These are phyloP conservation scores for Lojkania enalia DNA, from an alignment of 2,329 filamentous ascomycete species.

Conservation along the genomic window DNA sequence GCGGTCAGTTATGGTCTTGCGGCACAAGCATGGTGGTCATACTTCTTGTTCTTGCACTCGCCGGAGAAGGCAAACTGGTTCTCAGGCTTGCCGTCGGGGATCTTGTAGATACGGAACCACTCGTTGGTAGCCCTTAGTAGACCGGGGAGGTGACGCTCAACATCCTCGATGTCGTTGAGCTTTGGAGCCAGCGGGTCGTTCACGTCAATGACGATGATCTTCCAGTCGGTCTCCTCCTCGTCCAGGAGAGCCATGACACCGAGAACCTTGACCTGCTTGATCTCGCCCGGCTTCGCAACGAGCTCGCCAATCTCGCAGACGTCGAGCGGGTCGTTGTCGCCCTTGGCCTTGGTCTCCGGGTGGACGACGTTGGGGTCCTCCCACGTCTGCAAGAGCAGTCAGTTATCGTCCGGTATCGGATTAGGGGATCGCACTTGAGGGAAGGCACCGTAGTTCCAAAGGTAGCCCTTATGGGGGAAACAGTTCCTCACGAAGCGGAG, in stretches of 20 bases:
- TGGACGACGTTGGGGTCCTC: conserved; percentile 95
- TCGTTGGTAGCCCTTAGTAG: conserved; percentile 97
- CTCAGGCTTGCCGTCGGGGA: conserved; percentile 99
- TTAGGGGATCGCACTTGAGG: conserved; percentile 70
- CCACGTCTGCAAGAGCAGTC: conserved; percentile 73
- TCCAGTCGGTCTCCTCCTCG: conserved; percentile 99
- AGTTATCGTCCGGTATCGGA: conserved; percentile 37
- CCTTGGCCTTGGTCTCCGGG: conserved; percentile 99
- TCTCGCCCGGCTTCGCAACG: conserved; percentile 90
- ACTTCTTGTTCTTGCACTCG: conserved; percentile 99
- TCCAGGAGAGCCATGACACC: conserved; percentile 99
- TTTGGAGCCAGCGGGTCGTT: conserved; percentile 96
- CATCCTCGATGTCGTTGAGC: conserved; percentile 98
- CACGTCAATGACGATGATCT: conserved; percentile 98
- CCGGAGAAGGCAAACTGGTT: conserved; percentile 99
- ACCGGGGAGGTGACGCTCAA: conserved; percentile 96
- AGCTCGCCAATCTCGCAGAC: conserved; percentile 99
- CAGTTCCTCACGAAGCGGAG: conserved; percentile 99
- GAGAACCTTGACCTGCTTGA: conserved; percentile 99
- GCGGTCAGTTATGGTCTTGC: conserved; percentile 16
- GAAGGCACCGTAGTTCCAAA: conserved; percentile 99
- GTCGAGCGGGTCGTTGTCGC: conserved; percentile 98
- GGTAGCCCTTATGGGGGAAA: conserved; percentile 99
- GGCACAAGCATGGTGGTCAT: conserved; percentile 27
- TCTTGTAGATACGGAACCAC: conserved; percentile 99